Evolutionary conservation across 2,329 filamentous ascomycete species (phyloP).

Genomic region (Nannizziopsis barbatae): DNA sequence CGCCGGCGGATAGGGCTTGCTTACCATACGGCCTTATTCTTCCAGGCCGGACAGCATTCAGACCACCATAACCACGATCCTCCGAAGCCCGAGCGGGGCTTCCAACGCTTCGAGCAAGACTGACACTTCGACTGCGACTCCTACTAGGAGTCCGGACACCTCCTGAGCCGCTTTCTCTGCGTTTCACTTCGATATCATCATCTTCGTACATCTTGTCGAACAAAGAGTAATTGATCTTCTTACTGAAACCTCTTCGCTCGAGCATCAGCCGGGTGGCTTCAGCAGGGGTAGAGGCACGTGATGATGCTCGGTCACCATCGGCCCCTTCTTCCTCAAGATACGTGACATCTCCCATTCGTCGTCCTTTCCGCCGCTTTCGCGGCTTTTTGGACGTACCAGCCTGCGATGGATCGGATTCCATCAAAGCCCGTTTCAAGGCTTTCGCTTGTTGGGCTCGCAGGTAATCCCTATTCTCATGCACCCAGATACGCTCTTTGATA

Average conservation of each 20-base stretch:
- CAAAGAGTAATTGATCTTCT: slow-evolving; percentile 58
- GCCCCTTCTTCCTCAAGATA: slow-evolving; percentile 37
- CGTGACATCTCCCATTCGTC: slow-evolving; percentile 36
- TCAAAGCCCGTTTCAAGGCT: slow-evolving; percentile 58
- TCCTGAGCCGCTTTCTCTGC: slow-evolving; percentile 17
- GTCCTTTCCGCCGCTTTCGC: slow-evolving; percentile 39
- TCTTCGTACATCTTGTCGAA: slow-evolving; percentile 34
- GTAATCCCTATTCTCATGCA: slow-evolving; percentile 90
- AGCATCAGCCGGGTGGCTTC: slow-evolving; percentile 59
- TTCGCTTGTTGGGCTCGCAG: slow-evolving; percentile 78
- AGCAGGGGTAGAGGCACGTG: slow-evolving; percentile 54
- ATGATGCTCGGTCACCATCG: slow-evolving; percentile 52
- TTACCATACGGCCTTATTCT: background rate
- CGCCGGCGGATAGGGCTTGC: background rate
- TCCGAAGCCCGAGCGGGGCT: slow-evolving; percentile 13
- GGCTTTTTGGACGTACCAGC: slow-evolving; percentile 29
- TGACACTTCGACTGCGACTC: slow-evolving; percentile 26
- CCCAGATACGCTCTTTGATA: slow-evolving; percentile 86
- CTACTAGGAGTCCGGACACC: slow-evolving; percentile 5
- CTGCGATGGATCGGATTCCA: slow-evolving; percentile 34
- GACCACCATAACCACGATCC: slow-evolving; percentile 11
- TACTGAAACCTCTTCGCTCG: slow-evolving; percentile 57
- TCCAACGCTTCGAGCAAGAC: slow-evolving; percentile 16
- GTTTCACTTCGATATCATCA: slow-evolving; percentile 16
- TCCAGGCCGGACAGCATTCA: background rate